phyloP scores from a whole-genome alignment of 2,329 filamentous ascomycete genomes.

The Ceratocystis ficicola region DNA sequence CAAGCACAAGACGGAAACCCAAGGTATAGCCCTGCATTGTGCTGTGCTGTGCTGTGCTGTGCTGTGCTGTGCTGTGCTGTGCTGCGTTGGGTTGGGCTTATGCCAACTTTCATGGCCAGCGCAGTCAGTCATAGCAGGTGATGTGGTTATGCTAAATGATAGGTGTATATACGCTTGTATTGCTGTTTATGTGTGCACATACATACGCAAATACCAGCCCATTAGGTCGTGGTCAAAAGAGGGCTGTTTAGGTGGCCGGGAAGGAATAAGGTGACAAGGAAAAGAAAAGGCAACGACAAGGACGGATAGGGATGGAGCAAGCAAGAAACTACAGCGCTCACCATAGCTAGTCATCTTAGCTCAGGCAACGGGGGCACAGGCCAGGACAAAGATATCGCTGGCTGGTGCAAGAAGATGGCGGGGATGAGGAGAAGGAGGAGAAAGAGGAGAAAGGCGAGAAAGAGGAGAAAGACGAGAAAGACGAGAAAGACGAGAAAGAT shows the following conservation, averaged over 20 bases:
- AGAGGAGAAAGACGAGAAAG: too few relatives aligned
- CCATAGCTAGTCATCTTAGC: neutral
- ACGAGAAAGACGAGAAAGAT: too few relatives aligned
- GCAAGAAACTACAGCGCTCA: neutral
- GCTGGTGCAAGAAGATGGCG: neutral
- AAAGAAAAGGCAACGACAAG: neutral
- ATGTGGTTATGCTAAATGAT: neutral
- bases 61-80: too few relatives aligned
- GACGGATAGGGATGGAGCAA: neutral
- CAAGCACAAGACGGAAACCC: neutral
- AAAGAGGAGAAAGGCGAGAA: neutral
- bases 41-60: too few relatives aligned
- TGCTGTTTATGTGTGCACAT: neutral
- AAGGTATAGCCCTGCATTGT: neutral
- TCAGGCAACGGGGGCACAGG: neutral
- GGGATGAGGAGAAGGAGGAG: neutral
- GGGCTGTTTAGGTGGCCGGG: neutral
- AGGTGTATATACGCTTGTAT: neutral
- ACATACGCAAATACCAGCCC: neutral
- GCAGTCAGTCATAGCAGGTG: neutral
- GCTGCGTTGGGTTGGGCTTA: neutral
- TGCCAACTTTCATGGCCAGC: conserved; percentile 2
- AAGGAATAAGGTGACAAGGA: neutral
- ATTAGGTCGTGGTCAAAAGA: neutral
- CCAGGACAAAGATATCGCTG: neutral